Conservation (phyloP, 2,329 filamentous ascomycete genomes). For the Alternaria burnsii region DNA sequence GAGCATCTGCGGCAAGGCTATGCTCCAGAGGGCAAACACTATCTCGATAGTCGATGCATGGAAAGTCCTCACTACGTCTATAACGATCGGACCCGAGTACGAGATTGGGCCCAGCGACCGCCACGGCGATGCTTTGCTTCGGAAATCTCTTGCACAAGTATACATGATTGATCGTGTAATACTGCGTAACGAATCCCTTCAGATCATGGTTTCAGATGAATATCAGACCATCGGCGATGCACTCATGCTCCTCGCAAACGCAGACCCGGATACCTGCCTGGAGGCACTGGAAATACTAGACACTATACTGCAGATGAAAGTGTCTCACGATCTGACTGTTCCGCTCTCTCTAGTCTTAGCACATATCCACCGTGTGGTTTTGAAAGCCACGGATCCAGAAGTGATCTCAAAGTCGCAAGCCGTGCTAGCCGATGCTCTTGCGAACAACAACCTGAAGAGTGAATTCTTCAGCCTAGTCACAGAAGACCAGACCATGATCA, state of each 20-base stretch:
- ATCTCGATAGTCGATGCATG: constrained; percentile 29
- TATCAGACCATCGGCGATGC: constrained; percentile 37
- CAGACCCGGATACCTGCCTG: constrained; percentile 40
- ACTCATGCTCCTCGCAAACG: constrained; percentile 30
- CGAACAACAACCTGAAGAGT: constrained; percentile 1
- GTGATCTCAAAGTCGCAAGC: constrained; percentile 42
- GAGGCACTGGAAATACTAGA: constrained; percentile 34
- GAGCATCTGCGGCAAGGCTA: constrained; percentile 35
- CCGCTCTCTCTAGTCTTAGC: constrained; percentile 31
- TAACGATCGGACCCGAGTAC: constrained; percentile 33
- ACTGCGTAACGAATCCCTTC: constrained; percentile 22
- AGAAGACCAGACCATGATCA: constrained; percentile 22
- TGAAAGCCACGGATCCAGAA: constrained; percentile 34
- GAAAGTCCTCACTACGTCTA: constrained; percentile 25
- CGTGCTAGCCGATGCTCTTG: constrained; percentile 35
- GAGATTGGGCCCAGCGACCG: constrained; percentile 17
- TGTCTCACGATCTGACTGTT: constrained; percentile 17
- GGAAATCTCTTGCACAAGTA: constrained; percentile 30
- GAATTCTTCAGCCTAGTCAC: constrained; percentile 31
- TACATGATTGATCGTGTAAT: constrained; percentile 41
- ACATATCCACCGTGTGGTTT: constrained; percentile 30
- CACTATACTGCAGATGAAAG: constrained; percentile 23
- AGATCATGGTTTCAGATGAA: constrained; percentile 20
- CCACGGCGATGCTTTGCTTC: constrained; percentile 27
- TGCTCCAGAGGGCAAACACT: constrained; percentile 30